Base-by-base conservation (phyloP, 2,329 filamentous ascomycete genomes). In the Fusarium citri region DNA sequence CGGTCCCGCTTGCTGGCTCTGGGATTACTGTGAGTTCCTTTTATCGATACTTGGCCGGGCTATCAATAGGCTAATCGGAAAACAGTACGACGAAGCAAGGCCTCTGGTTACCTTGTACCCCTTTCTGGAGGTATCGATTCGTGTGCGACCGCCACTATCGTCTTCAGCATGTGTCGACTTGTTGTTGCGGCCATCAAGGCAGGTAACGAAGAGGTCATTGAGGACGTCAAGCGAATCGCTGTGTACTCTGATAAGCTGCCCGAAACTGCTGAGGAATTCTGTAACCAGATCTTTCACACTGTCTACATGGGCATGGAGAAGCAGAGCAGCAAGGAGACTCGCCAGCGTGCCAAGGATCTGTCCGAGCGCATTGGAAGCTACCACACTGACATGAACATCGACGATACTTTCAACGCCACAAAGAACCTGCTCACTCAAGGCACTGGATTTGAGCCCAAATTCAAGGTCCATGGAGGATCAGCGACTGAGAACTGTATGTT, bases 311-410 rank as follows among this genome's bases (percentile, higher is more conserved):
- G 91, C 14, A 94, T 89, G 74, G 81, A 84, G 70, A 88, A 91
- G 67, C 91, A 90, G 43, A 89, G 87, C 51, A 89, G 86, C 25
- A 80, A 82, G 43, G 91, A 93, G 68, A 94, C 92, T 0, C 82
- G 92, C 12, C 82, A 85, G 48, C 84, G 93, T 28, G 91, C 93
- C 3, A 86, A 87, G 74, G 83, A 86, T 1, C 83, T 95, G 1
- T 78, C 85, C 7, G 74, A 82, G 6, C 84, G 82, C 7, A 93
- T 95, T 55, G 92, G 92, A 5, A 84, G 87, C 18, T 90, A 94
- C 74, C 93, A 96, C 76, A 84, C 88, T 6, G 87, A 94, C 74
- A 82, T 94, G 46, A 88, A 94, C 73, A 94, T 95, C 59, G 93
- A 95, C 75, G 84, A 85, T 3, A 85, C 90, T 11, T 88, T 89